Evolutionary conservation across 2,329 filamentous ascomycete genomes (phyloP).

Genomic region (Fusarium sacchari): DNA sequence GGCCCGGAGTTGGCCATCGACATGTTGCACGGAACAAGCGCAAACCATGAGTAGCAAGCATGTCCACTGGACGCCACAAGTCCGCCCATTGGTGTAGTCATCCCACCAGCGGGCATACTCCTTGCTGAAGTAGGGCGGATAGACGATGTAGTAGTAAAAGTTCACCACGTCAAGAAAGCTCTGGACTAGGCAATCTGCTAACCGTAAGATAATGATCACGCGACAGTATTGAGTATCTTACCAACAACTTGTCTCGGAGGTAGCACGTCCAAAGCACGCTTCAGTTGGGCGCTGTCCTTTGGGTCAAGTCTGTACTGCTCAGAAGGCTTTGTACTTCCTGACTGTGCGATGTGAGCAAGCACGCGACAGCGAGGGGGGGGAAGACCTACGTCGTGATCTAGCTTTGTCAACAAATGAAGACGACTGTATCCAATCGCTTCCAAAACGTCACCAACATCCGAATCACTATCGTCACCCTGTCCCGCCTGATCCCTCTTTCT

Average conservation of each 20-base stretch:
- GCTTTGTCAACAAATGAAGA: slow-evolving; percentile 19
- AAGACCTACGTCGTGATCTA: slow-evolving; percentile 15
- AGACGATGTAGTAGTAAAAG: slow-evolving; percentile 27
- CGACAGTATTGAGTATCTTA: not conserved
- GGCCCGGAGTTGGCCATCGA: slow-evolving; percentile 1
- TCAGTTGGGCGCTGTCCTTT: slow-evolving; percentile 7
- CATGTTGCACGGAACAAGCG: slow-evolving; percentile 21
- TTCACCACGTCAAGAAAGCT: slow-evolving; percentile 23
- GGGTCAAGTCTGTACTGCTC: slow-evolving; percentile 13
- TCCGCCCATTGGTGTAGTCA: slow-evolving; percentile 13
- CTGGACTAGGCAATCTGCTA: slow-evolving; percentile 7
- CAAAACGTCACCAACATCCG: slow-evolving; percentile 19
- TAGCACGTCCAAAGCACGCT: slow-evolving; percentile 2
- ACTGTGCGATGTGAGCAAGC: not conserved
- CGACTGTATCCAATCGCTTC: slow-evolving; percentile 22
- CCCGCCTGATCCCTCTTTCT: slow-evolving; percentile 8
- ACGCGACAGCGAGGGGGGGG: too few relatives aligned
- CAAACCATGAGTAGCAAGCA: slow-evolving; percentile 22
- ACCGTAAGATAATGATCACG: not conserved
- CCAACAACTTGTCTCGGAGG: slow-evolving; percentile 14
- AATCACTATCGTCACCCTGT: not conserved
- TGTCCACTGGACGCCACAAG: slow-evolving; percentile 21
- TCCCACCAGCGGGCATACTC: slow-evolving; percentile 25
- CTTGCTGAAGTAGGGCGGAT: slow-evolving; percentile 23
- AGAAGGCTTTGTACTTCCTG: slow-evolving; percentile 12